Percentiles rank a stretch among this genome's conserved stretches.
These are phyloP conservation scores for Pythium inflatum DNA, from an alignment of 352 stramenopile species.

Conservation along the genomic window DNA sequence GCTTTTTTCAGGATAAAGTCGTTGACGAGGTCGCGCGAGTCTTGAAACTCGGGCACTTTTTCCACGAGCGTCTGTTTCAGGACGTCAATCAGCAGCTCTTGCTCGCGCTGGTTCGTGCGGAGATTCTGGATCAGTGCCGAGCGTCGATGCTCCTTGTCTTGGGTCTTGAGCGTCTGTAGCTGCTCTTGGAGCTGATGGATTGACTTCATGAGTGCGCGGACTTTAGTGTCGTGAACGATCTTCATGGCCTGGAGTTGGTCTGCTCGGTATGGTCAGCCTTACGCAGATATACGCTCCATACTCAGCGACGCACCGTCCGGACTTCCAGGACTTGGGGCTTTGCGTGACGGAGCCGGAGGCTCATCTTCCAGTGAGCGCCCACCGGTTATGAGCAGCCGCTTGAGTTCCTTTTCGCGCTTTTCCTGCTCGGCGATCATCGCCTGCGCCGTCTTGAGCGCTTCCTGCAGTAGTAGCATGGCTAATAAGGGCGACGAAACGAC, in stretches of 20 bases:
- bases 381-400: constrained; percentile 48
- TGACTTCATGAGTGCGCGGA: constrained; percentile 85
- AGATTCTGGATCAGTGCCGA: constrained; percentile 86
- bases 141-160: constrained; percentile 87
- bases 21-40: constrained; percentile 70
- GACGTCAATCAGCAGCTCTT: constrained; percentile 85
- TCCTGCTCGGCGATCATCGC: constrained; percentile 66
- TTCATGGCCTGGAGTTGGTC: constrained; percentile 74
- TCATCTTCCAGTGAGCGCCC: constrained; percentile 39
- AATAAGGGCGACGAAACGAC: too few relatives aligned
- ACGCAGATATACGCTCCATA: too few relatives aligned
- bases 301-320: constrained; percentile 12
- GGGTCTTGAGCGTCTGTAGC: constrained; percentile 65
- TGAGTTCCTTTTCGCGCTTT: constrained; percentile 63
- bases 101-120: constrained; percentile 71
- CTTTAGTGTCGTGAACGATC: constrained; percentile 69
- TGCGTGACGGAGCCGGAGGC: background rate
- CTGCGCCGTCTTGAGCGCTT: constrained; percentile 55
- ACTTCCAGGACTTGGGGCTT: background rate
- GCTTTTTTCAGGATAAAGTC: constrained; percentile 88
- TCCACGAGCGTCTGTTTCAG: constrained; percentile 78
- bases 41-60: constrained; percentile 68
- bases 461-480: too few relatives aligned
- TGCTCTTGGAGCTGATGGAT: constrained; percentile 85
- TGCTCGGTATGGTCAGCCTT: too few relatives aligned